A percentile compares a stretch with the other conserved stretches of the same genome.
phyloP scores from a whole-genome alignment of 1,139 yeast genomes.

The Arxiozyma slooffiae region DNA sequence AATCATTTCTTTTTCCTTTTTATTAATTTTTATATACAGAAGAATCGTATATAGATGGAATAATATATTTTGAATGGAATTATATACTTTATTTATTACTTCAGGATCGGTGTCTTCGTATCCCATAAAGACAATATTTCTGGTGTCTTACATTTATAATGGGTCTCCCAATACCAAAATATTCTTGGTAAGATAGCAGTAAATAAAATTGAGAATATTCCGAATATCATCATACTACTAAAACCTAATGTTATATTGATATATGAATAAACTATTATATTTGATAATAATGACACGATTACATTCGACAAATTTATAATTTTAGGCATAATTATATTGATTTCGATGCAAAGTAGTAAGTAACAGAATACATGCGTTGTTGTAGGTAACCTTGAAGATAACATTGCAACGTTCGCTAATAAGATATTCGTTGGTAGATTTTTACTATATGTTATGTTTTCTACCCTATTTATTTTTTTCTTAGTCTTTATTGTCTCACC shows the following conservation, averaged over 20 bases:
- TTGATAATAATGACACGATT: slow-evolving; percentile 12
- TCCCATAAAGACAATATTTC: slow-evolving; percentile 26
- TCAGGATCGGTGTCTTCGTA: slow-evolving; percentile 23
- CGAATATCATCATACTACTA: slow-evolving; percentile 16
- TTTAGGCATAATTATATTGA: slow-evolving; percentile 27
- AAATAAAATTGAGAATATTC: slow-evolving; percentile 14
- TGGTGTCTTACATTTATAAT: slow-evolving; percentile 23
- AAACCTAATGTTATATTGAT: slow-evolving; percentile 19
- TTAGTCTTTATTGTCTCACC: too few species aligned
- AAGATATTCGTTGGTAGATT: slow-evolving; percentile 76
- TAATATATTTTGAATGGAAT: background rate
- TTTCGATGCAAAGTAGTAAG: slow-evolving; percentile 24
- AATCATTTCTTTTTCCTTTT: too few species aligned
- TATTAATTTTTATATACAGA: background rate
- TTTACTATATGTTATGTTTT: slow-evolving; percentile 27
- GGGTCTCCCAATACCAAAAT: slow-evolving; percentile 27
- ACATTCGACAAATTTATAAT: slow-evolving; percentile 12
- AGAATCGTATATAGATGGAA: background rate
- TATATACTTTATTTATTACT: background rate
- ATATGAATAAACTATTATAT: slow-evolving; percentile 22
- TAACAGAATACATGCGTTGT: slow-evolving; percentile 77
- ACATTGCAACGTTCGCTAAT: slow-evolving; percentile 75
- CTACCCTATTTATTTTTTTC: slow-evolving; percentile 2
- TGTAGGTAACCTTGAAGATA: slow-evolving; percentile 72
- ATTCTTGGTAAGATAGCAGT: slow-evolving; percentile 20